Evolutionary conservation across 2,329 filamentous ascomycete species (phyloP).

Genomic region (Coniochaeta sp.): DNA sequence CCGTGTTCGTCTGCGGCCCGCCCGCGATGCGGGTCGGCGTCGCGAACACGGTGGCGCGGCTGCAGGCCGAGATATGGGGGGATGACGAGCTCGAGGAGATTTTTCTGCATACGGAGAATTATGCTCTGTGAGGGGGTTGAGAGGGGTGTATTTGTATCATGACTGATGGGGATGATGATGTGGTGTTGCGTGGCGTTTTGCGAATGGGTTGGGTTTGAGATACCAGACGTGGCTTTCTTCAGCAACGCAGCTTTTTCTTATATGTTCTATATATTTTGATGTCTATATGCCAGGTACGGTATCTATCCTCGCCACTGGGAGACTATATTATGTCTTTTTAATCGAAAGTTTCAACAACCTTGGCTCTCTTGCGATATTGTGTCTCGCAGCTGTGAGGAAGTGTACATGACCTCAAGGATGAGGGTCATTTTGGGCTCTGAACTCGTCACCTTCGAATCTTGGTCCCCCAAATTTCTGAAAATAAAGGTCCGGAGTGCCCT

Average conservation of each 20-base stretch:
- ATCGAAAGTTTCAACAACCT: background rate
- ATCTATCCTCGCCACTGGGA: background rate
- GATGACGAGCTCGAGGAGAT: slow-evolving; percentile 78
- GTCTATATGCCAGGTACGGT: background rate
- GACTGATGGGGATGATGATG: too few species aligned
- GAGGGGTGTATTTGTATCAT: background rate
- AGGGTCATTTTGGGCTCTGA: too few species aligned
- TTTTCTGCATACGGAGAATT: slow-evolving; percentile 92
- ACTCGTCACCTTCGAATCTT: too few species aligned
- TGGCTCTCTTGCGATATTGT: background rate
- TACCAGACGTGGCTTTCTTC: background rate
- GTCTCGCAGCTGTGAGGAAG: background rate
- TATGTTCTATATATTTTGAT: background rate
- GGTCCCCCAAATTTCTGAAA: too few species aligned
- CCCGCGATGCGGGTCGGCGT: slow-evolving; percentile 82
- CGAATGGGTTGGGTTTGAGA: slow-evolving; percentile 3
- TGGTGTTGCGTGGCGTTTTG: background rate
- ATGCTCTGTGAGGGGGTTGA: slow-evolving; percentile 63
- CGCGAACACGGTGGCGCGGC: slow-evolving; percentile 70
- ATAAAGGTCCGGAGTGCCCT: too few species aligned
- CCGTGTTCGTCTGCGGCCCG: slow-evolving; percentile 90
- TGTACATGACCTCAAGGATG: too few species aligned
- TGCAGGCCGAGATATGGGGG: slow-evolving; percentile 79
- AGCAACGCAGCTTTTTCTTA: background rate
- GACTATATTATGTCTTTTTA: background rate